phyloP scores from a whole-genome alignment of 106 monocot genomes.

The Allium fistulosum region DNA sequence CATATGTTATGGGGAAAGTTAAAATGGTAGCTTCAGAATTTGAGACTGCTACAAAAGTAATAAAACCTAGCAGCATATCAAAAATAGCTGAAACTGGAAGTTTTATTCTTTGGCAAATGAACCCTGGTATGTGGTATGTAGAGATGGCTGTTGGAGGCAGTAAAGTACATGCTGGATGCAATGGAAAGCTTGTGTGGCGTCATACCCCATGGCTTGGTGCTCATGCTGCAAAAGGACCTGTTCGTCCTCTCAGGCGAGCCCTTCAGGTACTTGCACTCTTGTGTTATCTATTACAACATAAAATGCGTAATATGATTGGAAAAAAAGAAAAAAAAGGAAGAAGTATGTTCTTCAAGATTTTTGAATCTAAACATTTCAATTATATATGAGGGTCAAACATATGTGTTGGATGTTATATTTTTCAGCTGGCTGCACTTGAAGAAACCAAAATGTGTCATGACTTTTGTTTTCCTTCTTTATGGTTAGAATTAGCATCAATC shows the following conservation, averaged over 20 bases:
- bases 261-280: conserved; percentile 51
- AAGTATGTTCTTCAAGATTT: too few relatives aligned
- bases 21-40: conserved; percentile 85
- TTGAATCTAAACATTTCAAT: too few relatives aligned
- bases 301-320: too few relatives aligned
- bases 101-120: conserved; percentile 97
- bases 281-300: neutral
- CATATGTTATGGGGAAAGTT: conserved; percentile 84
- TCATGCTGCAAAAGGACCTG: conserved; percentile 94
- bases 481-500: too few relatives aligned
- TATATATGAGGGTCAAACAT: too few relatives aligned
- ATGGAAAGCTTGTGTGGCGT: conserved; percentile 95
- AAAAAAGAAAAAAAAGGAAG: too few relatives aligned
- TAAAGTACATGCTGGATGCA: conserved; percentile 96
- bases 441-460: too few relatives aligned
- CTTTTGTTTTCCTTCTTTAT: too few relatives aligned
- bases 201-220: conserved; percentile 98
- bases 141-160: conserved; percentile 96
- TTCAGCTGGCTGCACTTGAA: too few relatives aligned
- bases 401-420: too few relatives aligned
- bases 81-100: conserved; percentile 66
- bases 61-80: conserved; percentile 37
- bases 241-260: conserved; percentile 86
- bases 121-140: conserved; percentile 98
- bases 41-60: conserved; percentile 62